A percentile compares a stretch with the other conserved stretches of the same genome.
These are phyloP conservation scores for Primulina eburnea DNA, from an alignment of 257 asterid genomes.

Conservation along the genomic window DNA sequence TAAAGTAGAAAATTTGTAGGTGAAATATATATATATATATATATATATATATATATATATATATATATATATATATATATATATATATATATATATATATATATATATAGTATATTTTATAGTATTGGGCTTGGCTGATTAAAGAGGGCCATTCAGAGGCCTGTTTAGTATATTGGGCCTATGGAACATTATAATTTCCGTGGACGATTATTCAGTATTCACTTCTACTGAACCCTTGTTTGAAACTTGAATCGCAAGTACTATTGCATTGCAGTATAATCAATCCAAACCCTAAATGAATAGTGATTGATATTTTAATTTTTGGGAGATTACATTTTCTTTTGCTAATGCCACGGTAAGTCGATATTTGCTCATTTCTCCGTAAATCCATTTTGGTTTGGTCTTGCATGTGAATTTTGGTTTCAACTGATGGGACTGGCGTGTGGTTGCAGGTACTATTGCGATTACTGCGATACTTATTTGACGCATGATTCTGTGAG, in stretches of 20 bases:
- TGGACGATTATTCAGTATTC: not conserved
- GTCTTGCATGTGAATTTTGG: not conserved
- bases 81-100: too few species aligned
- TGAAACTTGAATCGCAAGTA: not conserved
- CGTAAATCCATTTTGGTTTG: not conserved
- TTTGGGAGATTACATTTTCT: not conserved
- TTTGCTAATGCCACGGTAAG: constrained; percentile 42
- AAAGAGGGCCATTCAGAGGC: too few species aligned
- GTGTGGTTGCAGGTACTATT: constrained; percentile 61
- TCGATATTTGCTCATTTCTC: not conserved
- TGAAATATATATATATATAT: too few species aligned
- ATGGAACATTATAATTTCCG: not conserved
- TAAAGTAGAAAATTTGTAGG: too few species aligned
- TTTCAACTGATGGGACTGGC: constrained; percentile 7
- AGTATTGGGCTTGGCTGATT: too few species aligned
- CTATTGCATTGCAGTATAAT: not conserved
- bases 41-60: too few species aligned
- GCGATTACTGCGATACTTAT: constrained; percentile 96
- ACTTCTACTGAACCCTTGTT: not conserved
- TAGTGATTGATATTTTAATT: too few species aligned
- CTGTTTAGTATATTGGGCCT: too few species aligned
- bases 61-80: too few species aligned
- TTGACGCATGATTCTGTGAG: constrained; percentile 97
- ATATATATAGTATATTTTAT: too few species aligned
- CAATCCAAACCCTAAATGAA: not conserved